phyloP scores from a whole-genome alignment of 352 stramenopile species.

The Albugo candida region DNA sequence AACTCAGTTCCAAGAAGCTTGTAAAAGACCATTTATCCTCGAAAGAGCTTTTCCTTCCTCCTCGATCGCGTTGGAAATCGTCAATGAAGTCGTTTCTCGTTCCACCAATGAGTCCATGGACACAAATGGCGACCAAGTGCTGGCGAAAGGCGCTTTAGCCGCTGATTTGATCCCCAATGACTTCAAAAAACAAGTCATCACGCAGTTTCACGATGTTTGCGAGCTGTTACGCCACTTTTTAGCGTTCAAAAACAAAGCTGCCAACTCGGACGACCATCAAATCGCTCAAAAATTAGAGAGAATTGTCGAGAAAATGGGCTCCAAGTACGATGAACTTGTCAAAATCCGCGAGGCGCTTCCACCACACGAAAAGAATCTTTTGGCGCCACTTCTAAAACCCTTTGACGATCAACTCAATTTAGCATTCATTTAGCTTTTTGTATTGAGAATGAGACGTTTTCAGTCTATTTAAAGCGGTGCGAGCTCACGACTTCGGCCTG shows the following conservation, averaged over 20 bases:
- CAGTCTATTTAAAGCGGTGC: too few relatives aligned
- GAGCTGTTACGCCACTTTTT: slow-evolving; percentile 70
- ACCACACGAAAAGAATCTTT: slow-evolving; percentile 62
- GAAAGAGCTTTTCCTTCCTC: slow-evolving; percentile 34
- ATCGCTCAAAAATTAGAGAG: slow-evolving; percentile 58
- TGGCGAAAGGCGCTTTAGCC: slow-evolving; percentile 24
- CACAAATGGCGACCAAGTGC: slow-evolving; percentile 9
- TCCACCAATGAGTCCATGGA: slow-evolving; percentile 28
- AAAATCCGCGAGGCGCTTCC: slow-evolving; percentile 63
- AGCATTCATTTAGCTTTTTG: slow-evolving; percentile 45
- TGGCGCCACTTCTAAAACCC: slow-evolving; percentile 64
- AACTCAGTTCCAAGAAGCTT: slow-evolving; percentile 24
- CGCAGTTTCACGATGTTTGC: slow-evolving; percentile 69
- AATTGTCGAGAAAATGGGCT: slow-evolving; percentile 75
- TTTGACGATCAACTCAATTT: slow-evolving; percentile 78
- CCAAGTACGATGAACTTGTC: slow-evolving; percentile 74
- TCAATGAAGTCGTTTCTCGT: slow-evolving; percentile 41
- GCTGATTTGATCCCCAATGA: slow-evolving; percentile 65
- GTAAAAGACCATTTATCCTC: slow-evolving; percentile 19
- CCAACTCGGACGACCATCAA: slow-evolving; percentile 22
- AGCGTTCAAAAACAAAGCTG: slow-evolving; percentile 41
- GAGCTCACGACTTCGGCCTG: too few relatives aligned
- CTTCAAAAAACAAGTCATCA: slow-evolving; percentile 77
- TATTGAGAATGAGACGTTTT: too few relatives aligned
- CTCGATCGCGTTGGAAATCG: slow-evolving; percentile 27